phyloP scores from a whole-genome alignment of 2,329 filamentous ascomycete species.

The Fusarium nanum region DNA sequence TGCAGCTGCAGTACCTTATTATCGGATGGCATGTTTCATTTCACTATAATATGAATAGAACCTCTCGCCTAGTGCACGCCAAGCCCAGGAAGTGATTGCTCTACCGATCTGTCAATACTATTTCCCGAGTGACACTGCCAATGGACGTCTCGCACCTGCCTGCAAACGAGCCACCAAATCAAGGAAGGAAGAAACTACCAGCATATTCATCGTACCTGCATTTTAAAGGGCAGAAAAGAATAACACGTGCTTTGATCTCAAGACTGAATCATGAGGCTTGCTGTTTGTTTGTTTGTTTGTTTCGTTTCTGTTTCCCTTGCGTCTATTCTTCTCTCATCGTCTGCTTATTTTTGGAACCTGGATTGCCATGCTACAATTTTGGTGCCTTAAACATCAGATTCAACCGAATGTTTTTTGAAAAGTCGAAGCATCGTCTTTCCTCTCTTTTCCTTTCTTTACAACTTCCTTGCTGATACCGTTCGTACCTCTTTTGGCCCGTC shows the following conservation, averaged over 20 bases:
- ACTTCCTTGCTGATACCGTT: constrained; percentile 1
- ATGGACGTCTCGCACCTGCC: constrained; percentile 17
- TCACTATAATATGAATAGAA: background rate
- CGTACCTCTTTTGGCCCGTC: constrained; percentile 16
- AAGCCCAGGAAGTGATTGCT: background rate
- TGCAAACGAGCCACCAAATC: constrained; percentile 4
- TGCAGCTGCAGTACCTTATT: background rate
- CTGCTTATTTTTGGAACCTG: constrained; percentile 35
- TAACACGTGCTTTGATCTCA: constrained; percentile 3
- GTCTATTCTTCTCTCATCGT: constrained; percentile 13
- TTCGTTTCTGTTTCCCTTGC: background rate
- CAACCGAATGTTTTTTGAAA: constrained; percentile 21
- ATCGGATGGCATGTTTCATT: background rate
- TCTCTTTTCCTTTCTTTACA: background rate
- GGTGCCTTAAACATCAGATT: constrained; percentile 19
- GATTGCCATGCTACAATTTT: constrained; percentile 37
- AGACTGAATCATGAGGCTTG: background rate
- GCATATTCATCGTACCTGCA: constrained; percentile 5
- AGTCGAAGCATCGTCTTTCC: constrained; percentile 13
- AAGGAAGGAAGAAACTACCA: background rate
- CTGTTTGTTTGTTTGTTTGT: background rate
- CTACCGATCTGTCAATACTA: background rate
- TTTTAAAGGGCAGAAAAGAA: background rate
- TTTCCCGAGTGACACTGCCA: constrained; percentile 13
- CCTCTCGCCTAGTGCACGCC: background rate